Conservation (phyloP, 306 rosid species). For the Cucumis hystrix region DNA sequence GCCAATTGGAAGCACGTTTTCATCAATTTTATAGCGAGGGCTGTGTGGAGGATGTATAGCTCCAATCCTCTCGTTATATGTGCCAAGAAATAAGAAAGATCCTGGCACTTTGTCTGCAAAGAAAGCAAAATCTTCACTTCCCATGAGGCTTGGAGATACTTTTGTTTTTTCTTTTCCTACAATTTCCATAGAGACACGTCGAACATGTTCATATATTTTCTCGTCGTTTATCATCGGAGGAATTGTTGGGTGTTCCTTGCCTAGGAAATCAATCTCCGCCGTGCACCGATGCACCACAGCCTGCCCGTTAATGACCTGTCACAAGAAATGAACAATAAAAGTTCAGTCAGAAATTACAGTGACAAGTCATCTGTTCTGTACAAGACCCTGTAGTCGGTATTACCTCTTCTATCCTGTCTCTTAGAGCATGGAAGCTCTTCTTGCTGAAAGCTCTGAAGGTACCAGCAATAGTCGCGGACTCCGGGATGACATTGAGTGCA, state of each 20-base stretch:
- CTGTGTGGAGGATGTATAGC: conserved; percentile 47
- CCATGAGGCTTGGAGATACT: conserved; percentile 45
- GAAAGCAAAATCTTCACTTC: conserved; percentile 91
- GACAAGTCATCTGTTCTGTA: neutral
- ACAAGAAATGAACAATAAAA: neutral
- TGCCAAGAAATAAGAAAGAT: conserved; percentile 47
- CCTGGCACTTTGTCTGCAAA: conserved; percentile 69
- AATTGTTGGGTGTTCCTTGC: conserved; percentile 50
- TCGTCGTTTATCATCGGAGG: conserved; percentile 59
- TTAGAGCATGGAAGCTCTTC: conserved; percentile 47
- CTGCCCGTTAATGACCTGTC: conserved; percentile 57
- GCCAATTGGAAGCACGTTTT: conserved; percentile 61
- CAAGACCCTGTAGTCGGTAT: neutral
- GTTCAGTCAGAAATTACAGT: neutral
- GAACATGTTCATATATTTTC: conserved; percentile 40
- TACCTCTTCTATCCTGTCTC: conserved; percentile 83
- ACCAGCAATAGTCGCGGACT: conserved; percentile 55
- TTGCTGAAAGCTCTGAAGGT: conserved; percentile 64
- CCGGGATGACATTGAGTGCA: conserved; percentile 50
- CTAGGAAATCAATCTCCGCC: conserved; percentile 50
- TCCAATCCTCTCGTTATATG: conserved; percentile 45
- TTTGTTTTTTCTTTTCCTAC: conserved; percentile 51
- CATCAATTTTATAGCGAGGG: conserved; percentile 49
- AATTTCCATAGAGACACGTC: conserved; percentile 32
- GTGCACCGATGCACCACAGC: conserved; percentile 65